Percentiles rank a stretch among this genome's conserved stretches.
phyloP scores from a whole-genome alignment of 2,329 filamentous ascomycete species.

The Emericellopsis cladophorae region DNA sequence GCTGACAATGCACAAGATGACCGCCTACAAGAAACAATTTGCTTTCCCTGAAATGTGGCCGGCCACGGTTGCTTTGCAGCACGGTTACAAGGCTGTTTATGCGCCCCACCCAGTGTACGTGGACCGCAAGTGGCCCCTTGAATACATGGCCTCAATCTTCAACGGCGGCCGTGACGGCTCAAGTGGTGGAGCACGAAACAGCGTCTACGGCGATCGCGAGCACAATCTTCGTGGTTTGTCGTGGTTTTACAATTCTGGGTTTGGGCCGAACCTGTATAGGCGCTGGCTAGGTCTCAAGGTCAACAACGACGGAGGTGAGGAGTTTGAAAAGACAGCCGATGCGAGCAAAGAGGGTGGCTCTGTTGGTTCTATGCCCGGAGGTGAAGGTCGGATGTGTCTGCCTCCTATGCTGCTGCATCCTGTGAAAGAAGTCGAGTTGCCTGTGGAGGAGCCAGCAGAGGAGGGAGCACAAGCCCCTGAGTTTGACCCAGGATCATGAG shows the following conservation, averaged over 20 bases:
- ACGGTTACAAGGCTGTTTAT: conserved; percentile 86
- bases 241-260: conserved; percentile 86
- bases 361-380: conserved; percentile 44
- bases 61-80: conserved; percentile 73
- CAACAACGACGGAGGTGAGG: conserved; percentile 65
- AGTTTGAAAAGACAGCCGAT: conserved; percentile 53
- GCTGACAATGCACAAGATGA: conserved; percentile 82
- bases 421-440: conserved; percentile 61
- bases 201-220: conserved; percentile 72
- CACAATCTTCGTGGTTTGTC: conserved; percentile 78
- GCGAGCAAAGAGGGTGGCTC: conserved; percentile 33
- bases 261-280: conserved; percentile 69
- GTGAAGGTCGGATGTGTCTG: conserved; percentile 80
- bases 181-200: conserved; percentile 58
- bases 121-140: conserved; percentile 73
- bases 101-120: conserved; percentile 82
- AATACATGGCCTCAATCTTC: conserved; percentile 65
- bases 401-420: conserved; percentile 85
- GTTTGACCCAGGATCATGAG: conserved; percentile 32
- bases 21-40: conserved; percentile 69
- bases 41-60: conserved; percentile 98
- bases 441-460: conserved; percentile 41
- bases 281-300: conserved; percentile 78
- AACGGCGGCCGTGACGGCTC: conserved; percentile 69
- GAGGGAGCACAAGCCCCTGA: conserved; percentile 23